Evolutionary conservation across 768 basidiomycete species (phyloP), one percentile per base, ranked within the genome.

Genomic region (Coprinopsis cinerea): DNA sequence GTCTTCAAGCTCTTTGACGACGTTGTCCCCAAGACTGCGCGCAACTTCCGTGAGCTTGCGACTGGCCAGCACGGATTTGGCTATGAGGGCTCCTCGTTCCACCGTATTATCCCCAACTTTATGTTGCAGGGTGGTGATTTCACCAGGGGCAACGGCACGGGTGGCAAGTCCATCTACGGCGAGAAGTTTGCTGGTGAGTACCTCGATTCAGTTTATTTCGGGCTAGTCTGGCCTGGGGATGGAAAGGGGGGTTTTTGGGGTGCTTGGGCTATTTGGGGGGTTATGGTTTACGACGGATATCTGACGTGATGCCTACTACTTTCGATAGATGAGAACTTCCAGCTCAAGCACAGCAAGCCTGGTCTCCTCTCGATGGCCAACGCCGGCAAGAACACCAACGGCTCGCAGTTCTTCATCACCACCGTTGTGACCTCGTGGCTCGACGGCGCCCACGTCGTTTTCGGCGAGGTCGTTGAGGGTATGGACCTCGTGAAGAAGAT

Each of bases 51-150:
- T 47, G 88, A 91, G 66, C 78, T 96, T 42, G 83, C 83, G 48
- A 91, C 88, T 11, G 86, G 88, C 39, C 58, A 78, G 62, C 59
- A 85, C 47, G 88, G 87, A 3, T 89, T 68, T 51, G 86, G 90
- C 40, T 97, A 94, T 70, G 42, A 64, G 44, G 83, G 81, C 15
- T 72, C 71, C 18, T 20, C 32, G 0, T 92, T 93, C 80, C 91
- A 93, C 66, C 85, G 91, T 55, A 70, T 93, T 60, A 91, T 92
- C 61, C 86, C 85, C 17, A 36, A 61, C 35, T 93, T 92, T 70
- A 92, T 92, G 88, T 74, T 91, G 50, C 92, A 94, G 66, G 92
- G 90, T 22, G 92, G 92, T 49, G 91, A 93, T 64, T 95, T 95
- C 65, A 86, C 83, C 55, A 57, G 51, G 15, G 61, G 66, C 24